Conservation (phyloP, 2,329 filamentous ascomycete genomes). For the Diplodia corticola region DNA sequence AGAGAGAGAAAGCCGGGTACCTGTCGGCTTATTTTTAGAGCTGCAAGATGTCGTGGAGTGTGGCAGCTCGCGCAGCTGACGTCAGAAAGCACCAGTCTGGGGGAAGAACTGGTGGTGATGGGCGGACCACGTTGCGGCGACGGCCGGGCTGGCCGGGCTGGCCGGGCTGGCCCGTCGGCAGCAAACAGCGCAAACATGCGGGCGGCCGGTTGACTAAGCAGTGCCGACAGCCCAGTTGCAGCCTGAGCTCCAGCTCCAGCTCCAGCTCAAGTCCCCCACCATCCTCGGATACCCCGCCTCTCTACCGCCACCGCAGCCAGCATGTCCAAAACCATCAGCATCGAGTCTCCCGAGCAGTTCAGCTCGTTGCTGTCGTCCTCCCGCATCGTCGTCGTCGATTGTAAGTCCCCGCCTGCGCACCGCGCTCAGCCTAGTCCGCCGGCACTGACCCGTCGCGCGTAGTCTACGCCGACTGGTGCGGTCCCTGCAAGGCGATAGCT, state of each 20-base stretch:
- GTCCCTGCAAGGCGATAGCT: slow-evolving; percentile 78
- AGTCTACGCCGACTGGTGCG: slow-evolving; percentile 91
- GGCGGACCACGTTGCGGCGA: not conserved
- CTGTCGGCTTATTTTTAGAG: too few species aligned
- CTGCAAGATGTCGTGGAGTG: too few species aligned
- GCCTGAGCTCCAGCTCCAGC: not conserved
- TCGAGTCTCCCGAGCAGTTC: slow-evolving; percentile 45
- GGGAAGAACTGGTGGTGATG: not conserved
- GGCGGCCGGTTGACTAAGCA: not conserved
- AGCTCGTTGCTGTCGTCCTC: slow-evolving; percentile 67
- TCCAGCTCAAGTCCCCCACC: not conserved
- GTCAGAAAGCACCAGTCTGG: not conserved
- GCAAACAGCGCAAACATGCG: slow-evolving; percentile 11
- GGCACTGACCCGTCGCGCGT: slow-evolving; percentile 28
- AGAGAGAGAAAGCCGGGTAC: not conserved
- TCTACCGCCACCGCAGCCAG: slow-evolving; percentile 25
- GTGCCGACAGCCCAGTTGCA: slow-evolving; percentile 1
- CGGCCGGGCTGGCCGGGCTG: not conserved
- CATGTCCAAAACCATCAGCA: slow-evolving; percentile 49
- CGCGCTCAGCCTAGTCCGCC: slow-evolving; percentile 24
- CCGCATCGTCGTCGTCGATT: slow-evolving; percentile 82
- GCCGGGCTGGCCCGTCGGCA: not conserved
- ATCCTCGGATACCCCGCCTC: slow-evolving; percentile 8
- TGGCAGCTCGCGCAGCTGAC: too few species aligned
- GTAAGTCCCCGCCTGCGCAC: slow-evolving; percentile 56